These are phyloP conservation scores for Pisolithus marmoratus DNA, from an alignment of 768 basidiomycete genomes.

Conservation along the genomic window DNA sequence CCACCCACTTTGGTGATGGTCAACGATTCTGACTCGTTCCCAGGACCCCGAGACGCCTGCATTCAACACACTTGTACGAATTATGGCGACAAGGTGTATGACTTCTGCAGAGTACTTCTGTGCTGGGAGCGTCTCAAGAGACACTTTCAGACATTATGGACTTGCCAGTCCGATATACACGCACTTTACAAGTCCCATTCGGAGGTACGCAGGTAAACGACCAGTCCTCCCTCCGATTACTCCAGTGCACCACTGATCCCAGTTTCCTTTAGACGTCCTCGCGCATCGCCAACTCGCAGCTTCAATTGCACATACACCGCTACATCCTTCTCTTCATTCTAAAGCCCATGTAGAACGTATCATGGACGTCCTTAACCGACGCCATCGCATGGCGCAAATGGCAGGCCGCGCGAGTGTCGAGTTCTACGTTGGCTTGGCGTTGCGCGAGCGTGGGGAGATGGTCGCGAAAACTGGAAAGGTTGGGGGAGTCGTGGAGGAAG, in stretches of 20 bases:
- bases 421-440: slow-evolving; percentile 92
- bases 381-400: slow-evolving; percentile 97
- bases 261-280: slow-evolving; percentile 61
- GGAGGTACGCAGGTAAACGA: slow-evolving; percentile 82
- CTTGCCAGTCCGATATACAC: slow-evolving; percentile 97
- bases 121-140: slow-evolving; percentile 86
- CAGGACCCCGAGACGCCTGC: slow-evolving; percentile 81
- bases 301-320: slow-evolving; percentile 74
- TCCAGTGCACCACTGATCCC: background rate
- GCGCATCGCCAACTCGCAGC: slow-evolving; percentile 92
- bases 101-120: slow-evolving; percentile 97
- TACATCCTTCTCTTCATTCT: slow-evolving; percentile 86
- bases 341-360: slow-evolving; percentile 84
- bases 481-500: slow-evolving; percentile 63
- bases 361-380: slow-evolving; percentile 79
- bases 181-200: slow-evolving; percentile 96
- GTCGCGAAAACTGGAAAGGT: slow-evolving; percentile 17
- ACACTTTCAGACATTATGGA: slow-evolving; percentile 95
- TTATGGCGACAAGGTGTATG: slow-evolving; percentile 99
- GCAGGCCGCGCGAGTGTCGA: slow-evolving; percentile 95
- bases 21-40: background rate
- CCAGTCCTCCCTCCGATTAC: background rate
- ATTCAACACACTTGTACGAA: slow-evolving; percentile 96
- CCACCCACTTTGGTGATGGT: slow-evolving; percentile 1
- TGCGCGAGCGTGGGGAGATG: slow-evolving; percentile 57